Evolutionary conservation across 2,329 filamentous ascomycete species (phyloP), one percentile per base, ranked within the genome.

Genomic region (Fusarium equiseti): DNA sequence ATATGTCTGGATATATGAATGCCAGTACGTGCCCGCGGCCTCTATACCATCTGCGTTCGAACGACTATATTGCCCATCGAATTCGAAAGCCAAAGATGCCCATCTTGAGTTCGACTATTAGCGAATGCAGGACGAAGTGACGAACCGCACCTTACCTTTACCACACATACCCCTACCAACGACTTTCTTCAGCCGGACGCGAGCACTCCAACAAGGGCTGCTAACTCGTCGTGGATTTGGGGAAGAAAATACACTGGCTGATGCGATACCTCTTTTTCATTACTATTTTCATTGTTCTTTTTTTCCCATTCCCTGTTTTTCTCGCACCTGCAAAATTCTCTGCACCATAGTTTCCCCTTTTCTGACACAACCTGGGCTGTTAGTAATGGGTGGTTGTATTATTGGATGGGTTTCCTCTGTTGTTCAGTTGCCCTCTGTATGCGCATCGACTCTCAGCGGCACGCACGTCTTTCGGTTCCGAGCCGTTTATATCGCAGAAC

Each of bases 91-190:
- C 72, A 74, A 76, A 72, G 59, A 77, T 70, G 68, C 73, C 73
- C 72, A 75, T 76, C 66, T 73, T 75, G 73, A 75, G 75, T 76
- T 76, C 78, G 76, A 79, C 70, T 75, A 75, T 76, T 76, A 78
- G 77, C 78, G 77, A 74, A 80, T 73, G 76, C 80, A 77, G 76
- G 79, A 81, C 79, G 79, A 82, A 77, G 76, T 79, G 79, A 82
- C 79, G 79, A 81, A 78, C 77, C 75, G 71, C 71, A 78, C 74
- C 75, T 74, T 76, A 57, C 54, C 73, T 73, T 71, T 72, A 73
- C 73, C 70, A 78, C 70, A 78, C 71, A 76, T 75, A 77, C 71
- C 75, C 71, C 57, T 71, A 73, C 68, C 72, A 65, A 77, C 70
- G 64, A 75, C 69, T 67, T 71, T 68, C 60, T 68, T 63, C 67